Conservation (phyloP, 1,284 basidiomycete genomes). For the Cerrena zonata region DNA sequence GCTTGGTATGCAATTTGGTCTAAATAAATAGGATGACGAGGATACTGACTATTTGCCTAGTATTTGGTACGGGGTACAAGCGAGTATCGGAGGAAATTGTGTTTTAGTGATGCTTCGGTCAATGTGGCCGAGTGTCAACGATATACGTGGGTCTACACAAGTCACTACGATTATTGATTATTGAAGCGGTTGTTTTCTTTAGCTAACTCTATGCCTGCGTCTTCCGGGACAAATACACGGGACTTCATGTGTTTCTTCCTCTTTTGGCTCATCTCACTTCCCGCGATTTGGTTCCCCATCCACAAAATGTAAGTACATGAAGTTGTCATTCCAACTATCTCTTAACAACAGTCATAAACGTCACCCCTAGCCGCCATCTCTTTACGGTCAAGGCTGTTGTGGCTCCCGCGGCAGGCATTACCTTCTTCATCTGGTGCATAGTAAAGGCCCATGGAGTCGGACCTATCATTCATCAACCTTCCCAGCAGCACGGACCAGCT, state of each 20-base stretch:
- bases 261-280: slow-evolving; percentile 78
- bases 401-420: slow-evolving; percentile 66
- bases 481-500: slow-evolving; percentile 61
- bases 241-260: slow-evolving; percentile 82
- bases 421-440: slow-evolving; percentile 80
- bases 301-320: slow-evolving; percentile 59
- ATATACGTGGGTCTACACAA: slow-evolving; percentile 49
- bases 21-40: background rate
- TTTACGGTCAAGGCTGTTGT: slow-evolving; percentile 79
- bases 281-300: slow-evolving; percentile 76
- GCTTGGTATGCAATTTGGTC: slow-evolving; percentile 51
- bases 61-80: slow-evolving; percentile 78
- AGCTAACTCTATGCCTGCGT: slow-evolving; percentile 65
- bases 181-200: slow-evolving; percentile 8
- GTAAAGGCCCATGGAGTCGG: slow-evolving; percentile 76
- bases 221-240: slow-evolving; percentile 62
- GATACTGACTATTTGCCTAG: slow-evolving; percentile 28
- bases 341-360: slow-evolving; percentile 2
- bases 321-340: background rate
- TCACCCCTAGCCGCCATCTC: slow-evolving; percentile 54
- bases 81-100: slow-evolving; percentile 76
- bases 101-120: slow-evolving; percentile 66
- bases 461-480: slow-evolving; percentile 68
- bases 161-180: background rate
- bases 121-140: slow-evolving; percentile 69